Base-by-base conservation (phyloP, 148 eudicot genomes). In the Vaccinium myrtillus region DNA sequence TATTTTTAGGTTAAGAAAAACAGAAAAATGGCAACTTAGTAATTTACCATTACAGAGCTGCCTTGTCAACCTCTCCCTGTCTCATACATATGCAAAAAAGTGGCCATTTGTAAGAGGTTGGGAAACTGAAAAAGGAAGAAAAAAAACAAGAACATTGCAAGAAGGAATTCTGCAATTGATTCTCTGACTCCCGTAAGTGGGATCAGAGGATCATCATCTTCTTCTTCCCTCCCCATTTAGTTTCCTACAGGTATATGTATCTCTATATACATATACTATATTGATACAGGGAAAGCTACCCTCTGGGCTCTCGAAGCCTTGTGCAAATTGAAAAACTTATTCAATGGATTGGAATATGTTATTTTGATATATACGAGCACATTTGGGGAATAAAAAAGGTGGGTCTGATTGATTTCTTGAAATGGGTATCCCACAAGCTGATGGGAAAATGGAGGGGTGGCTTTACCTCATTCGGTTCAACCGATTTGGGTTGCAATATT, bases 391-490 rank as follows among this genome's bases (percentile, higher is more conserved):
- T 39, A 4, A 30, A 27, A 85, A 76, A 46, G 71, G 84, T 36
- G 61, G 79, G 77, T 73, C 74, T 36, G 56, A 65, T 81, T 36
- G 30, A 55, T 55, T 63, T 71, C 83, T 1, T 4, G 10, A 86
- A 84, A 84, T 87, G 91, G 87, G 73, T 59, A 53, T 70, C 58
- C 55, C 87, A 25, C 77, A 91, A 86, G 80, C 32, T 81, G 90
- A 94, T 55, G 92, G 87, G 14, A 90, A 88, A 88, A 91, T 91
- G 97, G 91, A 94, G 85, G 95, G 97, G 18, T 94, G 97, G 97
- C 90, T 94, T 67, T 92, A 88, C 70, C 86, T 91, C 3, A 85
- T 92, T 78, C 91, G 90, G 78, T 89, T 84, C 61, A 92, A 92
- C 84, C 84, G 94, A 59, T 89, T 94, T 87, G 94, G 95, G 78